Evolutionary conservation across 441 rosid genomes (phyloP), one percentile per base, ranked within the genome.

Genomic region (Croton setiger): DNA sequence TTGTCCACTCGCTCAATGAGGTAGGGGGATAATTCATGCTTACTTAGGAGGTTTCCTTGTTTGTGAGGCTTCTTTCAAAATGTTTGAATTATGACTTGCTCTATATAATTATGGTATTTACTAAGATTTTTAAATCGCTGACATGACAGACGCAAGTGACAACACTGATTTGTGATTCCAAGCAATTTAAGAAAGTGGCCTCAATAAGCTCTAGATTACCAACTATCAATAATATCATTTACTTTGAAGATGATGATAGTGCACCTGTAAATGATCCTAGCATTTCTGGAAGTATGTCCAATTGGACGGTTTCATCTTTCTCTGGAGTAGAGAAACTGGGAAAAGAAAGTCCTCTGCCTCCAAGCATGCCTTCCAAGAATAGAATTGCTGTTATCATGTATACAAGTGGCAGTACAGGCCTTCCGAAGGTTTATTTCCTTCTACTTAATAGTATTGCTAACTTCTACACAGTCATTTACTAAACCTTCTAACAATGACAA

Each of bases 371-470:
- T 72, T 80, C 90, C 20, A 88, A 87, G 81, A 82, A 90, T 59
- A 82, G 79, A 11, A 73, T 85, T 71, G 97, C 96, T 23, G 91
- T 91, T 70, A 79, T 94, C 69, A 90, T 94, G 98, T 94, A 89
- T 76, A 94, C 98, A 37, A 94, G 98, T 74, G 98, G 98, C 72
- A 94, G 98, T 74, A 86, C 96, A 2, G 97, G 98, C 71, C 78
- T 91, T 64, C 97, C 97, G 63, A 94, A 94, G 97, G 98, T 94
- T 75, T n/a, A 71, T 64, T 70, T 76, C 15, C 66, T 70, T 71
- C 56, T 31, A 6, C 51, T 49, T 61, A 33, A 57, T 57, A 5
- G 56, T 60, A 27, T 62, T 36, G 45, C 64, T 43, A 43, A 47
- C 11, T 68, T 56, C 66, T 21, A 17, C 23, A 13, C 53, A 56